Percentiles rank a stretch among this genome's conserved stretches.
Conservation (phyloP, 2,329 filamentous ascomycete species). For the Macrophomina phaseolina region DNA sequence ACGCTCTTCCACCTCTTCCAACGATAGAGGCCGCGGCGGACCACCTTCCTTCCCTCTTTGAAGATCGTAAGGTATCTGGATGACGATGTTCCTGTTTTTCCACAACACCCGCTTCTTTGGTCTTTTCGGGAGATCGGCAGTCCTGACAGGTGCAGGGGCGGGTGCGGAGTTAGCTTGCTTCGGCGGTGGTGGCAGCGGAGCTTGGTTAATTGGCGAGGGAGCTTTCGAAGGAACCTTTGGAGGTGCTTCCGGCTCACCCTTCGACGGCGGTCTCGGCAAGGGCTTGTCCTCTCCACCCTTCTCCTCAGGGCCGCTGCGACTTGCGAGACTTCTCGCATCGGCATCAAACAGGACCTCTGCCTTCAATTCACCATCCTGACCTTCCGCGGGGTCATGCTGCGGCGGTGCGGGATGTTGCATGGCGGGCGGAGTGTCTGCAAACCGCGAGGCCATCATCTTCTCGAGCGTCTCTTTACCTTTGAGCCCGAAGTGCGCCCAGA, state of each 20-base stretch:
- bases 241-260: conserved; percentile 33
- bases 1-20: conserved; percentile 65
- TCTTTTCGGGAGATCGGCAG: conserved; percentile 6
- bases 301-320: conserved; percentile 12
- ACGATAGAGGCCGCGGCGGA: conserved; percentile 49
- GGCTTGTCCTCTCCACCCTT: background rate
- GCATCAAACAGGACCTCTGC: conserved; percentile 22
- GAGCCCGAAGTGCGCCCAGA: conserved; percentile 52
- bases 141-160: background rate
- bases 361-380: conserved; percentile 8
- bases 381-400: background rate
- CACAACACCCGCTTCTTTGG: conserved; percentile 52
- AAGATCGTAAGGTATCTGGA: conserved; percentile 51
- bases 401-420: conserved; percentile 12
- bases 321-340: conserved; percentile 21
- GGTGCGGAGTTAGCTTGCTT: conserved; percentile 32
- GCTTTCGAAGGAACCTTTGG: conserved; percentile 36
- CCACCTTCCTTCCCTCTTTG: conserved; percentile 49
- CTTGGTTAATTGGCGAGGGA: conserved; percentile 17
- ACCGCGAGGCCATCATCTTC: conserved; percentile 49
- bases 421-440: conserved; percentile 38
- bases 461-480: conserved; percentile 45
- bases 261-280: conserved; percentile 15
- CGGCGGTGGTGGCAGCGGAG: conserved; percentile 33
- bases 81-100: conserved; percentile 53